phyloP scores from a whole-genome alignment of 2,329 filamentous ascomycete species.

The Bisporella sp. region DNA sequence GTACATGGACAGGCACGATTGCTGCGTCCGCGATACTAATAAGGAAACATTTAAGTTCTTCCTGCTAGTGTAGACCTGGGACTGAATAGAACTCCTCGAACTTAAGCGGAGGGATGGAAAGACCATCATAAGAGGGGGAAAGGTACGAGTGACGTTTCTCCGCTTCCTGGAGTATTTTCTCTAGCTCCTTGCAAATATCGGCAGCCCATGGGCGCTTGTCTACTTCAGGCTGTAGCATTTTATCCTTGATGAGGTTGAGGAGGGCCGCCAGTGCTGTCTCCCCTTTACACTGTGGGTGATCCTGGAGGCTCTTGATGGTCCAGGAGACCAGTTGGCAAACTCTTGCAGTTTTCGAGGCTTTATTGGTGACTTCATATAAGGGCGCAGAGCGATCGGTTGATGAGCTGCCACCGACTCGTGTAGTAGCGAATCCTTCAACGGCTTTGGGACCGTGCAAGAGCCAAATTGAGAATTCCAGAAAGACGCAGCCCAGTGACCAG shows the following conservation, averaged over 20 bases:
- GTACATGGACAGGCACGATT: too few species aligned
- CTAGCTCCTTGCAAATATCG: not conserved
- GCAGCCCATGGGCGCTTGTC: not conserved
- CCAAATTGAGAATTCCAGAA: conserved; percentile 23
- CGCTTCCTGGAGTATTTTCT: conserved; percentile 1
- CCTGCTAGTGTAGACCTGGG: conserved; percentile 40
- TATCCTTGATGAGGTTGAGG: conserved; percentile 1
- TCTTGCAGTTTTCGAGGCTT: not conserved
- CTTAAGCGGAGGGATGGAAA: not conserved
- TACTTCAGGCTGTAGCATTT: conserved; percentile 1
- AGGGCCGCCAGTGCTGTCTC: not conserved
- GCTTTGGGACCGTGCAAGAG: conserved; percentile 4
- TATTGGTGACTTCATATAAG: not conserved
- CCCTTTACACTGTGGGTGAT: not conserved
- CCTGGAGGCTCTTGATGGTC: not conserved
- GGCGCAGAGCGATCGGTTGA: not conserved
- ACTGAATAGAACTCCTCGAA: not conserved
- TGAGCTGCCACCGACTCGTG: not conserved
- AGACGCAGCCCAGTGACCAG: conserved; percentile 25
- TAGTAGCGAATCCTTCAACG: conserved; percentile 14
- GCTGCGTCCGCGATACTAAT: too few species aligned
- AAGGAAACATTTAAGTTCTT: conserved; percentile 25
- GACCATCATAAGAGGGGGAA: not conserved
- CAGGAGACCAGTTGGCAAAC: conserved; percentile 1
- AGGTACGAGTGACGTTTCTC: not conserved